Base-by-base conservation (phyloP, 768 basidiomycete species). In the Agrocybe praecox region DNA sequence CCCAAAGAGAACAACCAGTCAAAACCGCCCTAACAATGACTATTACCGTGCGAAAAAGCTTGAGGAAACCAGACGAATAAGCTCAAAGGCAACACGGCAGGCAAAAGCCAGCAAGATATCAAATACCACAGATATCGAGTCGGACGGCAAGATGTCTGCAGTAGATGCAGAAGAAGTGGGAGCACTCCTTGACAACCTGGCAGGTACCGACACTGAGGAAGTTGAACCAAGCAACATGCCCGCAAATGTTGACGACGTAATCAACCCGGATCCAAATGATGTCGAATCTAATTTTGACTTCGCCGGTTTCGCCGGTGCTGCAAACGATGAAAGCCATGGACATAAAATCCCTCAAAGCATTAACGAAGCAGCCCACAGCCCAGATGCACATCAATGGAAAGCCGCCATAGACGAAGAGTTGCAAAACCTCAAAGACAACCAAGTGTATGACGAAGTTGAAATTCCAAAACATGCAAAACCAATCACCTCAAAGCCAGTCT, bases 401-500 rank as follows among this genome's bases (percentile, higher is more conserved):
- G 45, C 26, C 12, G 57, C 60, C 5, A 26, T 53, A 1, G n/a
- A 43, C 2, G 55, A 57, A 18, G 61, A 59, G 42, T 19, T 59
- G 2, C 42, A 52, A 19, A 56, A 46, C 10, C 48, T 59, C 3
- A 45, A 12, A 1, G 53, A 60, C 2, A 57, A 55, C 29, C 19
- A 57, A 6, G 56, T 58, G 8, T 57, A 54, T n/a, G 56, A 61
- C 18, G 53, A 57, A 11, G 50, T 59, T 32, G n/a, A n/a, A 3
- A 57, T 24, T 17, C 56, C 42, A 9, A 53, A 53, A 19, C 40
- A 43, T n/a, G 40, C 17, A 22, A 53, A 45, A 45, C 52, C 60
- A 1, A 49, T 65, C 36, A 57, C 53, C 9, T 65, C 57, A 0
- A 59, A 60, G 36, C 48, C 52, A 33, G 55, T 61, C 2, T 33